Conservation (phyloP, 129 eudicot species). For the Gnaphalium uliginosum region DNA sequence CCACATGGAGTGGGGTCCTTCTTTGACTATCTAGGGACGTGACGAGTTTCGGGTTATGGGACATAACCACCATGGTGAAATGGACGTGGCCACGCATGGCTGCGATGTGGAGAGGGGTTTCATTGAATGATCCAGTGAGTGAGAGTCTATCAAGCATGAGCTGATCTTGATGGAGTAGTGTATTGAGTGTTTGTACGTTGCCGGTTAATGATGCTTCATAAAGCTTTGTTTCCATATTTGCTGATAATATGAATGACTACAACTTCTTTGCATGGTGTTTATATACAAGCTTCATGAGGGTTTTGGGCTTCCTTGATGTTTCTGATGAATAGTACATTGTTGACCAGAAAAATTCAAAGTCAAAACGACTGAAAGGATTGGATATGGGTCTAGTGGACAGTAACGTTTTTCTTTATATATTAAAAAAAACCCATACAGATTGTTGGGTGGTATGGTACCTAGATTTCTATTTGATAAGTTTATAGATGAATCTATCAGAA, state of each 20-base stretch:
- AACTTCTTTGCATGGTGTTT: not conserved
- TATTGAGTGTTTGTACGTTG: conserved; percentile 14
- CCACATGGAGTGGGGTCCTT: conserved; percentile 34
- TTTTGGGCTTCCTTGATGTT: conserved; percentile 7
- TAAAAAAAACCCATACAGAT: not conserved
- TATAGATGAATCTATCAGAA: no score
- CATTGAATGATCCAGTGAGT: conserved; percentile 24
- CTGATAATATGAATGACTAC: not conserved
- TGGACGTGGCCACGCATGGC: conserved; percentile 29
- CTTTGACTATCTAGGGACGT: conserved; percentile 14
- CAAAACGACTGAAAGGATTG: conserved; percentile 11
- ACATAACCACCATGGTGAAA: conserved; percentile 6
- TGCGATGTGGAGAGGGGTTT: conserved; percentile 31
- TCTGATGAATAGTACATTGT: conserved; percentile 2
- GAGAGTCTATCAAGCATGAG: conserved; percentile 29
- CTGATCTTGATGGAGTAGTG: conserved; percentile 27
- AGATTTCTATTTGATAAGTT: no score
- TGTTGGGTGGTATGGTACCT: not conserved
- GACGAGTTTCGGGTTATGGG: conserved; percentile 23
- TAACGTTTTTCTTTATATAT: not conserved
- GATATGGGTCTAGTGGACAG: not conserved
- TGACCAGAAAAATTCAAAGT: conserved; percentile 17
- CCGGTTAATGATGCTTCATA: conserved; percentile 31
- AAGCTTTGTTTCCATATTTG: conserved; percentile 28
- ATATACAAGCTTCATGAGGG: conserved; percentile 1